Evolutionary conservation across 148 eudicot genomes (phyloP).

Genomic region (Beta vulgaris): DNA sequence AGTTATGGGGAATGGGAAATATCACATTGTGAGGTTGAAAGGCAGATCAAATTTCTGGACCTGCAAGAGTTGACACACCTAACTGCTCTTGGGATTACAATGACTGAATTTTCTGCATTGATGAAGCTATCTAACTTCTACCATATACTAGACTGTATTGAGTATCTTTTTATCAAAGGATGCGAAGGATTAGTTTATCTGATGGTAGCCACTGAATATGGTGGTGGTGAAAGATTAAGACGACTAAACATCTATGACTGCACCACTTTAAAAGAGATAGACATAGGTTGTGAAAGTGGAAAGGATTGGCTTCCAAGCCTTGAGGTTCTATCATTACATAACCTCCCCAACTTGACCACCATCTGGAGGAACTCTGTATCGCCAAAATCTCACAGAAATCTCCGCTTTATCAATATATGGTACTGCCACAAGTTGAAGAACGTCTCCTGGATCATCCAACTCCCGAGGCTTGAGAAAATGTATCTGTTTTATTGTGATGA

Average conservation of each 20-base stretch:
- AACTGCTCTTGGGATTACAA: conserved; percentile 24
- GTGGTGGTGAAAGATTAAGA: conserved; percentile 27
- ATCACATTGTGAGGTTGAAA: not conserved
- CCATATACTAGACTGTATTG: conserved; percentile 22
- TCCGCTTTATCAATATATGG: conserved; percentile 30
- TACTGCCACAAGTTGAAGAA: conserved; percentile 27
- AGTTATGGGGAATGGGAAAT: conserved; percentile 29
- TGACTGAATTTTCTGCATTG: conserved; percentile 19
- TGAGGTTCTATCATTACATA: conserved; percentile 28
- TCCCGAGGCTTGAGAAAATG: conserved; percentile 25
- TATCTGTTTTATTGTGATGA: conserved; percentile 31
- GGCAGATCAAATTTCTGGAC: conserved; percentile 15
- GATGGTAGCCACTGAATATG: conserved; percentile 21
- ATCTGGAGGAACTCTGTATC: conserved; percentile 28
- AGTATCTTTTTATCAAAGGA: conserved; percentile 25
- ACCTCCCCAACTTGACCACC: conserved; percentile 22
- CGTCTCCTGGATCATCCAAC: conserved; percentile 27
- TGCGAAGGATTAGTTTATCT: conserved; percentile 25
- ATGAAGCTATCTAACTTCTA: conserved; percentile 21
- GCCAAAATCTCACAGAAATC: conserved; percentile 26
- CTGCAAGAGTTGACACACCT: conserved; percentile 19
- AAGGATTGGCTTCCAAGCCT: conserved; percentile 33
- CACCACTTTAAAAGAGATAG: conserved; percentile 24
- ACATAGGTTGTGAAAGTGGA: conserved; percentile 25
- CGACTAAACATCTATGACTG: conserved; percentile 26